A percentile compares a stretch with the other conserved stretches of the same genome.
phyloP scores from a whole-genome alignment of 345 rosid species.

The thale cress (Arabidopsis thaliana) region TAIR10.1 NC_003070.9:13462501-13463000 shows the following conservation, averaged over 20 bases:
- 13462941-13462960: slow-evolving; percentile 24
- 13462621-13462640: too few species aligned
- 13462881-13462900: too few species aligned
- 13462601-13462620: too few species aligned
- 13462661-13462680: too few species aligned
- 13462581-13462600: too few species aligned
- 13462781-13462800: slow-evolving; percentile 25
- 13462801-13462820: slow-evolving; percentile 39
- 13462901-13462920: neutral
- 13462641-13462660: too few species aligned
- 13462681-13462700: neutral
- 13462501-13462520: too few species aligned
- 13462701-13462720: neutral
- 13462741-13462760: neutral
- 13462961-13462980: neutral
- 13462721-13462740: neutral
- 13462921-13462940: neutral
- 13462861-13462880: neutral
- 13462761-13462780: slow-evolving; percentile 3
- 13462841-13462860: slow-evolving; percentile 32
- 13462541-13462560: neutral
- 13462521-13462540: neutral
- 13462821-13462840: slow-evolving; percentile 27
- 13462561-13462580: neutral
- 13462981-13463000: slow-evolving; percentile 13